These are phyloP conservation scores for Ulvella scutata DNA, from an alignment of 139 green algal genomes.

Conservation along the genomic window DNA sequence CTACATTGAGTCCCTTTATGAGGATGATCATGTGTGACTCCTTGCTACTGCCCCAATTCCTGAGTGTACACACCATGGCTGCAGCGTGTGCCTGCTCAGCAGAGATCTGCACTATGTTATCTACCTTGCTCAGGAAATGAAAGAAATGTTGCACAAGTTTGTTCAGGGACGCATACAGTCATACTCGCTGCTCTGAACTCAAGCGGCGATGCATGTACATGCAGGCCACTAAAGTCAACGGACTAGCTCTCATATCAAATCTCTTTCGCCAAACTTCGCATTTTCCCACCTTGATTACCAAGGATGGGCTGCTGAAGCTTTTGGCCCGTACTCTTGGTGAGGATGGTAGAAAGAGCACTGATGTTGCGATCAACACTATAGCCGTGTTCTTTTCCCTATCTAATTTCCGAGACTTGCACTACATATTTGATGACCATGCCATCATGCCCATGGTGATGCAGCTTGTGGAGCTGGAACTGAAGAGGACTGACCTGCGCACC, in stretches of 20 bases:
- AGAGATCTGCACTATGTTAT: not conserved
- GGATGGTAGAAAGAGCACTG: constrained; percentile 54
- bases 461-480: constrained; percentile 63
- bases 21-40: not conserved
- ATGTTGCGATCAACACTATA: constrained; percentile 56
- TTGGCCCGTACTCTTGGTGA: constrained; percentile 60
- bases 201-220: constrained; percentile 5
- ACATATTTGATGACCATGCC: constrained; percentile 48
- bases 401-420: constrained; percentile 59
- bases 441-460: constrained; percentile 62
- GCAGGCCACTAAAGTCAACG: constrained; percentile 15
- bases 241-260: constrained; percentile 30
- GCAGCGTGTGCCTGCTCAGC: not conserved
- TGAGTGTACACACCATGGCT: not conserved
- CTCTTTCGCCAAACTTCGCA: constrained; percentile 40
- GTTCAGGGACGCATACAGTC: constrained; percentile 63
- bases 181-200: constrained; percentile 7
- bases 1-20: constrained; percentile 19
- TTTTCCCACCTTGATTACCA: constrained; percentile 40
- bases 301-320: constrained; percentile 53
- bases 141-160: not conserved
- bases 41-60: not conserved
- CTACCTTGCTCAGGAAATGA: not conserved
- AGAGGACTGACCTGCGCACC: constrained; percentile 39
- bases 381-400: constrained; percentile 58